phyloP scores from a whole-genome alignment of 495 filamentous ascomycete species.

The Neurospora sp. region DNA sequence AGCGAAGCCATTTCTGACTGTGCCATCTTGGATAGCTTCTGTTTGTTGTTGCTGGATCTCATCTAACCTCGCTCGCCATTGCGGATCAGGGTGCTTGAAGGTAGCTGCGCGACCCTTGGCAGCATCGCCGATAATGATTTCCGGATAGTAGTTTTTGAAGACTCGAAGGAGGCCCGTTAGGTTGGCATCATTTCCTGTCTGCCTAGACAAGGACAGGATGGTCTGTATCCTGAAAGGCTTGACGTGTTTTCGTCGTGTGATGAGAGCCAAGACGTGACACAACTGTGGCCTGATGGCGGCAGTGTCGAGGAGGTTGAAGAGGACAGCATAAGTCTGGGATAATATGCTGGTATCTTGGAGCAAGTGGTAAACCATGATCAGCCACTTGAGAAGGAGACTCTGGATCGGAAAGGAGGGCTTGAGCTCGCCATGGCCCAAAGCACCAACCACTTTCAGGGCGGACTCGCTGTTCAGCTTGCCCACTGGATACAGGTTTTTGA shows the following conservation, averaged over 20 bases:
- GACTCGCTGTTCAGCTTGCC: slow-evolving; percentile 49
- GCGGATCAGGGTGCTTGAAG: slow-evolving; percentile 62
- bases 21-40: slow-evolving; percentile 29
- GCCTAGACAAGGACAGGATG: slow-evolving; percentile 52
- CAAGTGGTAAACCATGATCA: slow-evolving; percentile 66
- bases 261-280: slow-evolving; percentile 74
- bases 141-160: slow-evolving; percentile 85
- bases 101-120: slow-evolving; percentile 42
- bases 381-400: slow-evolving; percentile 64
- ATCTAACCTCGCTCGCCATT: slow-evolving; percentile 64
- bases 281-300: slow-evolving; percentile 56
- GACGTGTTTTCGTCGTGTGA: slow-evolving; percentile 82
- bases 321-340: slow-evolving; percentile 60
- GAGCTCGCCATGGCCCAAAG: slow-evolving; percentile 65
- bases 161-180: slow-evolving; percentile 68
- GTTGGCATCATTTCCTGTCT: slow-evolving; percentile 61
- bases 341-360: slow-evolving; percentile 56
- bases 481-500: slow-evolving; percentile 68
- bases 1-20: slow-evolving; percentile 37
- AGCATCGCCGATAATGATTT: slow-evolving; percentile 67
- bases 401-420: slow-evolving; percentile 68
- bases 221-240: slow-evolving; percentile 75
- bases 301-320: slow-evolving; percentile 81
- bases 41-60: slow-evolving; percentile 53
- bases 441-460: slow-evolving; percentile 59